Evolutionary conservation across 2,329 filamentous ascomycete genomes (phyloP), one percentile per base, ranked within the genome.

Genomic region (Curvularia eragrostidis): DNA sequence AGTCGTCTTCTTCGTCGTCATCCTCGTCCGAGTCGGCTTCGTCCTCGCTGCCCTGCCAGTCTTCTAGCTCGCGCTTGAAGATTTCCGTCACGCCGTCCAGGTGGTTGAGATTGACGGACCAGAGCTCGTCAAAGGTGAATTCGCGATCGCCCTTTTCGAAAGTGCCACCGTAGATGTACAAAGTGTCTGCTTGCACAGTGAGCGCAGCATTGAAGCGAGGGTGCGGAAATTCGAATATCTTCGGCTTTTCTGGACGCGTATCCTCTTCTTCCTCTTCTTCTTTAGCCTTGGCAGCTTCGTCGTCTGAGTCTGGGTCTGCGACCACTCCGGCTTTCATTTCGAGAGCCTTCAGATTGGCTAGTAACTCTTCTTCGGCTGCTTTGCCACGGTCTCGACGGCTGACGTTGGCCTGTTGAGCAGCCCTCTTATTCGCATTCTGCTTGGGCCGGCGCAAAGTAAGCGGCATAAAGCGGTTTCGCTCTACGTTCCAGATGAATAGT

Each of bases 111-210:
- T 99, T 93, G 58, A 98, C 88, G 2, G 92, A 89, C 78, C 96
- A 96, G 77, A 99, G 83, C 70, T 99, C 95, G 67, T 97, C 93
- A 76, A 98, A 97, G 0, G 93, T 98, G 70, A 91, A 97, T 76
- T 99, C 95, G 21, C 91, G 86, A 70, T 99, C 95, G 18, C 91
- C 94, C 74, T 96, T 95, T 74, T 99, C 95, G 69, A 90, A 97
- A 0, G 94, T 99, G 18, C 95, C 95, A 28, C 95, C 93, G 71
- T 96, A 98, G 52, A 98, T 91, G 78, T 94, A 99, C 1, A 98
- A 83, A 8, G 91, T 87, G 74, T 99, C 95, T 64, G 93, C 91
- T 77, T 98, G 93, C 0, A 98, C 91, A 0, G 94, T 87, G 38
- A 98, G 80, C 65, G 95, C 91, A 1, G 93, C 89, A 67, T 98